Percentiles rank a stretch among this genome's conserved stretches.
Conservation (phyloP, 768 basidiomycete genomes). For the Panaeolus papilionaceus region DNA sequence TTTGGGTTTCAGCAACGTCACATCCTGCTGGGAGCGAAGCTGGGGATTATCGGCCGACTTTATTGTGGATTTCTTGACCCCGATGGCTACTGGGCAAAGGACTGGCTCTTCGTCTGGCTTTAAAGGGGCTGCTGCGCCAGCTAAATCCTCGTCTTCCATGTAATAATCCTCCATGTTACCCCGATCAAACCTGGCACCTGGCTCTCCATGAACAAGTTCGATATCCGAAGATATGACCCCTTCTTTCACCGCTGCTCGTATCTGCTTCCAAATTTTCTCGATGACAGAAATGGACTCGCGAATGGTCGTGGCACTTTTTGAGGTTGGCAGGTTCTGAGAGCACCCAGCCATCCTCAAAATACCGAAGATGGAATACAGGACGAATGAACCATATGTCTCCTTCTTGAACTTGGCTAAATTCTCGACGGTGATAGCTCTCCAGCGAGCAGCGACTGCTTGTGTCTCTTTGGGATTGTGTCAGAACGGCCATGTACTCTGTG, state of each 20-base stretch:
- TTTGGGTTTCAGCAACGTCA: conserved; percentile 19
- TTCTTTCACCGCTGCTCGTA: conserved; percentile 29
- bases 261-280: conserved; percentile 25
- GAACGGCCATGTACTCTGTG: not conserved
- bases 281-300: conserved; percentile 25
- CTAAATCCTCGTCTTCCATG: conserved; percentile 22
- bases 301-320: conserved; percentile 20
- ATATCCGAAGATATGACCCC: conserved; percentile 34
- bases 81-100: conserved; percentile 20
- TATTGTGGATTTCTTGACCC: conserved; percentile 18
- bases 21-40: conserved; percentile 15
- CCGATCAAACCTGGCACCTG: conserved; percentile 23
- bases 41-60: conserved; percentile 16
- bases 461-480: conserved; percentile 36
- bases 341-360: conserved; percentile 30
- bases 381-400: conserved; percentile 14
- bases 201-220: conserved; percentile 24
- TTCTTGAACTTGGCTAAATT: conserved; percentile 22
- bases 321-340: conserved; percentile 20
- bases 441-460: conserved; percentile 55
- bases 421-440: conserved; percentile 53
- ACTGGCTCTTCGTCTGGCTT: conserved; percentile 15
- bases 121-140: not conserved
- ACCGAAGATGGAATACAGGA: conserved; percentile 22
- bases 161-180: conserved; percentile 32